Conservation (phyloP, 1,284 basidiomycete species). For the Malassezia sp. region DNA sequence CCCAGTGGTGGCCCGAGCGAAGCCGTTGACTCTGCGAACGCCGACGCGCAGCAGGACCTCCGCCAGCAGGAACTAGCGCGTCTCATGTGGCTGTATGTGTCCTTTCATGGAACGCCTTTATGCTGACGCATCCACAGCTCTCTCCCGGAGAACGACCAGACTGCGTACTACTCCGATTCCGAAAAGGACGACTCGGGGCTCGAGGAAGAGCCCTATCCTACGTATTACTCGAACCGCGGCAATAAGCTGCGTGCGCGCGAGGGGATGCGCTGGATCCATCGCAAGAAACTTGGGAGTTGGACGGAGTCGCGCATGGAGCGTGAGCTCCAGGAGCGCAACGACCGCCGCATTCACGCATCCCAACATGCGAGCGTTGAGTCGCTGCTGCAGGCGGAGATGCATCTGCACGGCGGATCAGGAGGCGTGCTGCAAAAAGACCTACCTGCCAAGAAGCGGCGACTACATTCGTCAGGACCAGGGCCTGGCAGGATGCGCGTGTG, state of each 20-base stretch:
- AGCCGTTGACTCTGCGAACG: no score
- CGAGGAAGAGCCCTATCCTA: not conserved
- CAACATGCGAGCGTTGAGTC: slow-evolving; percentile 34
- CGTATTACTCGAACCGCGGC: slow-evolving; percentile 30
- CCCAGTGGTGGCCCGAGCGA: no score
- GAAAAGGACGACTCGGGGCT: slow-evolving; percentile 13
- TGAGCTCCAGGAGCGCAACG: slow-evolving; percentile 28
- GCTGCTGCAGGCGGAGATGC: slow-evolving; percentile 16
- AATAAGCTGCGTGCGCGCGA: slow-evolving; percentile 35
- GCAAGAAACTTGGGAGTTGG: slow-evolving; percentile 37
- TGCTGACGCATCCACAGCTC: slow-evolving; percentile 1
- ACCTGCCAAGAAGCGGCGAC: no score
- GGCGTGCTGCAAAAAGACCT: slow-evolving; percentile 1
- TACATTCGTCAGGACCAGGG: no score
- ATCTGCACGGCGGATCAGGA: slow-evolving; percentile 6
- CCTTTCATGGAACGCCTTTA: no score
- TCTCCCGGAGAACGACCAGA: slow-evolving; percentile 14
- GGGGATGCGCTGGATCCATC: slow-evolving; percentile 36
- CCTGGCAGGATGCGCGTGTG: not conserved
- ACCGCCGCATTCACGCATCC: slow-evolving; percentile 25
- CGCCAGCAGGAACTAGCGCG: slow-evolving; percentile 10
- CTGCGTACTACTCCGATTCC: slow-evolving; percentile 7
- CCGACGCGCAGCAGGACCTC: slow-evolving; percentile 1
- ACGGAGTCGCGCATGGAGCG: slow-evolving; percentile 38
- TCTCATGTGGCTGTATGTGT: slow-evolving; percentile 14